Base-by-base conservation (phyloP, 768 basidiomycete species). In the Mrakia gelida region DNA sequence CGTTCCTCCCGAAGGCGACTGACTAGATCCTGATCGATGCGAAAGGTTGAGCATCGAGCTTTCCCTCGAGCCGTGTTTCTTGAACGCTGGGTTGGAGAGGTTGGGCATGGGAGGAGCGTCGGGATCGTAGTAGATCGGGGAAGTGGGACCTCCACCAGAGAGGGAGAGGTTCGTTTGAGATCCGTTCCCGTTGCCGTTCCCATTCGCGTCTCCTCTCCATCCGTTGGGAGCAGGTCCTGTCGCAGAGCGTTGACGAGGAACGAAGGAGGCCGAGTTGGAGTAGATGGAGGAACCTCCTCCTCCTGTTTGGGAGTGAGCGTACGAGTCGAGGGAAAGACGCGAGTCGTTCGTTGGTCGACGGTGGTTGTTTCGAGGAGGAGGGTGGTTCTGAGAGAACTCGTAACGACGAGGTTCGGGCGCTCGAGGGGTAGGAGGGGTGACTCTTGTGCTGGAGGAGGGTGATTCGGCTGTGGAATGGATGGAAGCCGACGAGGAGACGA, bases 361-460 rank as follows among this genome's bases (percentile, higher is more conserved):
- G 16, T 52, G 49, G 49, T 52, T 52, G 49, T 71, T 68, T 18
- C 61, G 68, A 16, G 65, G 45, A 23, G 65, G 63, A 16, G 71
- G 70, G 13, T 71, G 61, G 41, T 49, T 70, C 43, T 77, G 76
- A 5, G 54, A 70, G 52, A 77, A 77, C 70, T 77, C 76, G 71
- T 78, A 78, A 38, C 77, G 63, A 11, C 71, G 16, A 18, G 77
- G 73, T 67, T 78, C 73, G 38, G 77, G 77, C 2, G 65, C 26
- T n/a, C 34, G 34, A 38, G 77, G 73, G 1, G 54, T 41, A 1
- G 77, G 77, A 63, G 71, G 73, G 5, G 30, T 34, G 26, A 34
- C 28, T 30, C 73, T 18, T 11, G 73, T 34, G 28, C 43, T 49
- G 18, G 71, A 73, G 10, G 65, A 67, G 8, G 38, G 65, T 0